phyloP scores from a whole-genome alignment of 768 basidiomycete species.

The Pleurotus djamor region DNA sequence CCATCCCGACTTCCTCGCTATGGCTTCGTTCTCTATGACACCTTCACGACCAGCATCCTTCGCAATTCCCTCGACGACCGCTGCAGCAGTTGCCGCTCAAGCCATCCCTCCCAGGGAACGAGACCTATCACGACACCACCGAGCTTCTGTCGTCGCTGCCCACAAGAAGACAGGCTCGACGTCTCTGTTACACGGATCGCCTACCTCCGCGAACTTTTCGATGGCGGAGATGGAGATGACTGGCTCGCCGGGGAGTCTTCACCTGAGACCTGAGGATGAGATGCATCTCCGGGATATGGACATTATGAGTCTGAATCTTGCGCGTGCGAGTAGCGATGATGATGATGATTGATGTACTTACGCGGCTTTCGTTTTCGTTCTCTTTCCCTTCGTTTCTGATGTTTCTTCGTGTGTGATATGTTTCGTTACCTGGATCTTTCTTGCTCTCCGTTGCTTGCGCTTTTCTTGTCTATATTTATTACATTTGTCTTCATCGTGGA shows the following conservation, averaged over 20 bases:
- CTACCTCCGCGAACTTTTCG: constrained; percentile 67
- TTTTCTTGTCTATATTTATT: too few relatives aligned
- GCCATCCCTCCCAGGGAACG: constrained; percentile 6
- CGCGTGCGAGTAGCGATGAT: constrained; percentile 16
- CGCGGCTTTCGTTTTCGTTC: too few relatives aligned
- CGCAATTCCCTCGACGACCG: constrained; percentile 24
- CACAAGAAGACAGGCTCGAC: constrained; percentile 28
- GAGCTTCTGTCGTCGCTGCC: constrained; percentile 14
- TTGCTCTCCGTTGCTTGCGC: too few relatives aligned
- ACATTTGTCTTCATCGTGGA: too few relatives aligned
- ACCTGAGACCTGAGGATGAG: constrained; percentile 74
- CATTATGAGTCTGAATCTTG: constrained; percentile 18
- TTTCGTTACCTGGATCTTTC: too few relatives aligned
- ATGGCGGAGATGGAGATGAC: constrained; percentile 36
- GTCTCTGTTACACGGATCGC: constrained; percentile 50
- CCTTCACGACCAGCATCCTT: constrained; percentile 13
- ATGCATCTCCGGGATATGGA: constrained; percentile 43
- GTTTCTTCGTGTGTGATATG: too few relatives aligned
- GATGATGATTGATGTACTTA: background rate
- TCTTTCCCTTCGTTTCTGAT: too few relatives aligned
- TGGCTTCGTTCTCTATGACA: background rate
- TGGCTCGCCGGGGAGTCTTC: constrained; percentile 67
- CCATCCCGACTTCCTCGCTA: constrained; percentile 17
- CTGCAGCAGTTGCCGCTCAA: constrained; percentile 14
- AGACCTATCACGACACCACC: constrained; percentile 8